phyloP scores from a whole-genome alignment of 805 yeast species.

The Kluyveromyces dobzhanskii region DNA sequence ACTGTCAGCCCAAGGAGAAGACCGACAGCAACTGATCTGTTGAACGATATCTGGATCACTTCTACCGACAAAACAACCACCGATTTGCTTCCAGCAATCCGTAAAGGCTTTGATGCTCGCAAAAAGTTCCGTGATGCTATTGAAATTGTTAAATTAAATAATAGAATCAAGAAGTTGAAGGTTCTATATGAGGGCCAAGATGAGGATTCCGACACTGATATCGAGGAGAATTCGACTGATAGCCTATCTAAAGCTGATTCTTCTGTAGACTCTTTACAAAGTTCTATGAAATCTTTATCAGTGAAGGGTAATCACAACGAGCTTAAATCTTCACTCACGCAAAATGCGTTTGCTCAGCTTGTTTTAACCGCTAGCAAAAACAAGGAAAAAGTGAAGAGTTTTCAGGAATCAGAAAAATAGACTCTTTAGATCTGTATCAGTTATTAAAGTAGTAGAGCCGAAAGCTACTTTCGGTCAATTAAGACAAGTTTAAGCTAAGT shows the following conservation, averaged over 20 bases:
- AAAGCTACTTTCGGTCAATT: too few relatives aligned
- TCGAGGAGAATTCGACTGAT: conserved; percentile 18
- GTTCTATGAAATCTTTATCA: conserved; percentile 12
- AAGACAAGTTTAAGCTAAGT: too few relatives aligned
- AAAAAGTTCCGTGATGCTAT: conserved; percentile 78
- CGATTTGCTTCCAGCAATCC: conserved; percentile 75
- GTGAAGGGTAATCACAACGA: conserved; percentile 11
- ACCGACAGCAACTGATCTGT: conserved; percentile 57
- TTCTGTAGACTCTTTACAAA: conserved; percentile 14
- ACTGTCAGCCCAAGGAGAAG: conserved; percentile 60
- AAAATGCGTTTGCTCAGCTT: conserved; percentile 58
- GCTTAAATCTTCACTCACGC: conserved; percentile 35
- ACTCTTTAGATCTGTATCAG: too few relatives aligned
- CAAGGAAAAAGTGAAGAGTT: conserved; percentile 34
- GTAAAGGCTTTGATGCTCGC: conserved; percentile 76
- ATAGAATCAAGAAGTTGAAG: conserved; percentile 66
- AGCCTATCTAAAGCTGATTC: background rate
- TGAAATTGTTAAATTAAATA: conserved; percentile 73
- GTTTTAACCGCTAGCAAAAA: conserved; percentile 60
- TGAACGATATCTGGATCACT: conserved; percentile 71
- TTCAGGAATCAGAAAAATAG: conserved; percentile 10
- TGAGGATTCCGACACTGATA: conserved; percentile 31
- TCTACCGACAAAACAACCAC: conserved; percentile 37
- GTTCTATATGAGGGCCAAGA: conserved; percentile 50
- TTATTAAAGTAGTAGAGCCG: too few relatives aligned